Conservation (phyloP, 2,329 filamentous ascomycete genomes). For the Claviceps digitariae region DNA sequence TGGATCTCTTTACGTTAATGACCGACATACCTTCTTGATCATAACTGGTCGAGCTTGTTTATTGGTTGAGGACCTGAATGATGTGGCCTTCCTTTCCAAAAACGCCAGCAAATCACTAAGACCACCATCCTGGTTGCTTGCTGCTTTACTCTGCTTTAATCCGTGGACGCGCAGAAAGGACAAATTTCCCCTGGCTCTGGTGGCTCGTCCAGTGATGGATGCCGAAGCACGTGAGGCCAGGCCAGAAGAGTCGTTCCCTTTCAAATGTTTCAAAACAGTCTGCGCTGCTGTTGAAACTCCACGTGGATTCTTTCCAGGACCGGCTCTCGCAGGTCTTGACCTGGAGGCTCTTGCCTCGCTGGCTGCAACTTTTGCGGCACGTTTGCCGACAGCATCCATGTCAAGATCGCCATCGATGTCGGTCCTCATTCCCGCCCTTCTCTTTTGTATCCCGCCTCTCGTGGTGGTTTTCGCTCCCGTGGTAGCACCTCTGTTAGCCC, state of each 20-base stretch:
- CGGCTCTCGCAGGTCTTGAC: slow-evolving; percentile 15
- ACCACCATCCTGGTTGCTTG: slow-evolving; percentile 52
- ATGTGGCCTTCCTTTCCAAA: slow-evolving; percentile 55
- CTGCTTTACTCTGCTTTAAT: slow-evolving; percentile 55
- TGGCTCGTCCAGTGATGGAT: slow-evolving; percentile 13
- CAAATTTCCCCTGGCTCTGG: slow-evolving; percentile 17
- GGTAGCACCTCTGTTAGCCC: slow-evolving; percentile 18
- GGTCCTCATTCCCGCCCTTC: slow-evolving; percentile 24
- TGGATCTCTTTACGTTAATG: slow-evolving; percentile 14
- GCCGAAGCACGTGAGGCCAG: slow-evolving; percentile 23
- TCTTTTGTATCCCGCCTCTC: slow-evolving; percentile 40
- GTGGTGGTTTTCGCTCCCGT: slow-evolving; percentile 17
- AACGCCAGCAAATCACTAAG: slow-evolving; percentile 51
- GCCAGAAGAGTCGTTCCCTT: slow-evolving; percentile 19
- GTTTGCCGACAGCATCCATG: slow-evolving; percentile 32
- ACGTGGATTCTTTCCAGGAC: slow-evolving; percentile 11
- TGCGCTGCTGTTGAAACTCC: slow-evolving; percentile 26
- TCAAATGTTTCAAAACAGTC: slow-evolving; percentile 29
- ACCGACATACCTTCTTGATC: slow-evolving; percentile 64
- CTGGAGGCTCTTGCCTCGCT: slow-evolving; percentile 17
- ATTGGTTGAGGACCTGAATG: slow-evolving; percentile 33
- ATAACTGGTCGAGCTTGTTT: slow-evolving; percentile 37
- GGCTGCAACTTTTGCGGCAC: slow-evolving; percentile 18
- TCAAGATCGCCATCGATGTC: slow-evolving; percentile 48
- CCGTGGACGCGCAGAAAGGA: slow-evolving; percentile 41